Evolutionary conservation across 2,329 filamentous ascomycete genomes (phyloP).

Genomic region (Gnomoniopsis sp.): DNA sequence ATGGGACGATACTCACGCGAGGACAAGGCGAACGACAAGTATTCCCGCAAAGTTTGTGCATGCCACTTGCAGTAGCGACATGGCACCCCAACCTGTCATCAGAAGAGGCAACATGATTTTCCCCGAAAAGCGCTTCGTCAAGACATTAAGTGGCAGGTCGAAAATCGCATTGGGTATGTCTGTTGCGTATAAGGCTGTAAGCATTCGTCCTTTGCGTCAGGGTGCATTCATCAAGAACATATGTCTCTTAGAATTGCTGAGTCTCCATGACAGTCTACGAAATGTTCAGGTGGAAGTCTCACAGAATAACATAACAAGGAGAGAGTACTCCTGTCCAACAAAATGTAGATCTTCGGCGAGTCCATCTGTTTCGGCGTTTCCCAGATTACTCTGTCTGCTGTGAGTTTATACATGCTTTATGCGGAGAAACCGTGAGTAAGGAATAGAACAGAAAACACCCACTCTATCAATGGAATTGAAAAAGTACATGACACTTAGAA

Average conservation of each 20-base stretch:
- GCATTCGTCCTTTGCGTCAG: background rate
- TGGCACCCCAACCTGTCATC: constrained; percentile 46
- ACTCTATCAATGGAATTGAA: constrained; percentile 18
- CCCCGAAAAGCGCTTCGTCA: constrained; percentile 42
- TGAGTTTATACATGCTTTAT: constrained; percentile 21
- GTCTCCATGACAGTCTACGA: background rate
- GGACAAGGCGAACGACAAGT: constrained; percentile 45
- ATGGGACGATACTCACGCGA: constrained; percentile 31
- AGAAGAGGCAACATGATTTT: constrained; percentile 30
- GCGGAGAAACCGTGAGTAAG: constrained; percentile 30
- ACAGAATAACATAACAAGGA: constrained; percentile 45
- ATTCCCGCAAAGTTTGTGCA: constrained; percentile 45
- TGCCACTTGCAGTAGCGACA: constrained; percentile 45
- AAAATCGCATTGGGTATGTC: constrained; percentile 46
- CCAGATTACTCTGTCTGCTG: constrained; percentile 35
- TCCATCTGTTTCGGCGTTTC: constrained; percentile 49
- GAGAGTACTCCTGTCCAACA: constrained; percentile 38
- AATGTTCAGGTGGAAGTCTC: background rate
- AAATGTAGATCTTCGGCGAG: constrained; percentile 33
- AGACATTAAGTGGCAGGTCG: constrained; percentile 45
- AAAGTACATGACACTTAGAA: constrained; percentile 35
- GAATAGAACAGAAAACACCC: background rate
- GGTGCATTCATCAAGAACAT: too few relatives aligned
- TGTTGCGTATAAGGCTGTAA: background rate
- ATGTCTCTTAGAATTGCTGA: too few relatives aligned